Base-by-base conservation (phyloP, 805 yeast species). In the Lipomyces yamadae region DNA sequence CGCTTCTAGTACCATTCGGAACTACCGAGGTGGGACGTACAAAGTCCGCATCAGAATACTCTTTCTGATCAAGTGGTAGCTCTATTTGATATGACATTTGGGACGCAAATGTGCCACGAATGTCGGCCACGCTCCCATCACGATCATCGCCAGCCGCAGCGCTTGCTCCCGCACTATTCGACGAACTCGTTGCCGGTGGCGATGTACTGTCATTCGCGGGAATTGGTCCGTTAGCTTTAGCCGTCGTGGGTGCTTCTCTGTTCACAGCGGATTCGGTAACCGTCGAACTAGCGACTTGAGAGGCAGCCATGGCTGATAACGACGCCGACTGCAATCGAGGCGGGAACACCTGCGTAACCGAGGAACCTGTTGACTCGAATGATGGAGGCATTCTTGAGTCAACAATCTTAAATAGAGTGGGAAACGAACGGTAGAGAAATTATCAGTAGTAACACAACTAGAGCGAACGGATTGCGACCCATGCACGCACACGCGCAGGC, bases 61-160 rank as follows among this genome's bases (percentile, higher is more conserved):
- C 60, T 4, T 29, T 33, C 35, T 50, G 54, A 13, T 34, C 37
- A 13, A 33, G 37, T 29, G 30, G 55, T 33, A 52, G n/a, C 33
- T 15, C 55, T 24, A 52, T 24, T 30, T 29, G 39, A 34, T 55
- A 15, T 4, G 58, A 35, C 35, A 34, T 45, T 42, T 35, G n/a
- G 8, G 58, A 57, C 8, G 48, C 60, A 15, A 61, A 35, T 24
- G 60, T 50, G 24, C 56, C 60, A 18, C 42, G 64, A 18, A 42
- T 18, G n/a, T 56, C 55, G 13, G 56, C 60, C 34, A 53, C 42
- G 30, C 33, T 58, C n/a, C 15, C 37, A 33, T 35, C 42, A 18
- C 11, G 2, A 3, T 37, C 55, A 42, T 42, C 48, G 48, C 18
- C 48, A 42, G 48, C 7, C 24, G 48, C n/a, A 42, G 15, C 48